Percentiles rank a stretch among this genome's conserved stretches.
These are phyloP conservation scores for Barnettozyma vustinii DNA, from an alignment of 805 yeast species.

Conservation along the genomic window DNA sequence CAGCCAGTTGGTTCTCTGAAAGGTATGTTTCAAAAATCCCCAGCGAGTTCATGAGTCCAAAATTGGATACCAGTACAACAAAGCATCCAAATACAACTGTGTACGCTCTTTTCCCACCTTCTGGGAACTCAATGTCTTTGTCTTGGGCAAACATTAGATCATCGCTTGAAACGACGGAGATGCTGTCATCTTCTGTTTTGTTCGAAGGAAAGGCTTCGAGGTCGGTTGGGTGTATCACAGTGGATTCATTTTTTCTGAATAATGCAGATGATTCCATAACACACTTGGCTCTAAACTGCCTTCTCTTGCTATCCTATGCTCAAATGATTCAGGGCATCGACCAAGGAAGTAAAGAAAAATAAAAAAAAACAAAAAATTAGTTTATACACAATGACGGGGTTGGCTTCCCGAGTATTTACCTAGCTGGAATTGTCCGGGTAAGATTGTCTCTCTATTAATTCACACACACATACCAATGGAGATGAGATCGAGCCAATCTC, in stretches of 20 bases:
- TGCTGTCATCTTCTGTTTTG: neutral
- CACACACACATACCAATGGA: too few relatives aligned
- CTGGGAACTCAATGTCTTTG: conserved; percentile 38
- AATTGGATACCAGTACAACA: conserved; percentile 46
- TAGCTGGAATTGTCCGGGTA: too few relatives aligned
- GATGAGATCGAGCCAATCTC: too few relatives aligned
- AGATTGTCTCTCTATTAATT: too few relatives aligned
- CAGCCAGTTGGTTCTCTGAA: conserved; percentile 46
- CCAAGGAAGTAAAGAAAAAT: too few relatives aligned
- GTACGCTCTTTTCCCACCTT: conserved; percentile 58
- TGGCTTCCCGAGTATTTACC: too few relatives aligned
- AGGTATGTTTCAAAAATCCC: conserved; percentile 63
- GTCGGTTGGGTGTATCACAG: neutral
- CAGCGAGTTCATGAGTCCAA: conserved; percentile 52
- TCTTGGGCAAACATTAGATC: conserved; percentile 19
- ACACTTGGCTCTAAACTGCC: neutral
- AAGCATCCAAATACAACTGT: conserved; percentile 53
- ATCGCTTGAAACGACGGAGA: neutral
- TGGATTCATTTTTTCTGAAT: neutral
- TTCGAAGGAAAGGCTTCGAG: neutral
- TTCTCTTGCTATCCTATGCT: neutral
- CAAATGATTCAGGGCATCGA: neutral
- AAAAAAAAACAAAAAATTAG: too few relatives aligned
- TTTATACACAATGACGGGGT: too few relatives aligned
- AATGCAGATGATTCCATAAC: neutral